A percentile compares a stretch with the other conserved stretches of the same genome.
These are phyloP conservation scores for Colletotrichum tabaci DNA, from an alignment of 2,329 filamentous ascomycete species.

Conservation along the genomic window DNA sequence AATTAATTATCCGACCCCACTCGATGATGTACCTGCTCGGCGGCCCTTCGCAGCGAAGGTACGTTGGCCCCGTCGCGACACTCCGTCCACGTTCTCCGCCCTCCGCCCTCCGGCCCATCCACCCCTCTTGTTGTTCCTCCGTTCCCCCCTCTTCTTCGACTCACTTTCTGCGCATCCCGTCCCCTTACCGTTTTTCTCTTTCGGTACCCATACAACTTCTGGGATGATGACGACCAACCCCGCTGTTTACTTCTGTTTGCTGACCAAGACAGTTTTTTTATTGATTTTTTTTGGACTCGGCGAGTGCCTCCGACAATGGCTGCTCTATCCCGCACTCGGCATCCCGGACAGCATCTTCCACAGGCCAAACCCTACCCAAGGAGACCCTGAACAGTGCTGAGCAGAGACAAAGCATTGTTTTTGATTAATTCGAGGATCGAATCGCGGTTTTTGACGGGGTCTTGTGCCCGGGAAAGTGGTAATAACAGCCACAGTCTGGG, in stretches of 20 bases:
- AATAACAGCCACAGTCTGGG: background rate
- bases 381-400: background rate
- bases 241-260: constrained; percentile 14
- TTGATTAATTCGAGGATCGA: too few species aligned
- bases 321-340: background rate
- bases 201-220: constrained; percentile 3
- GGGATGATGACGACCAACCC: constrained; percentile 15
- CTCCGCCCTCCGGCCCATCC: background rate
- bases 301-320: constrained; percentile 3
- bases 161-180: constrained; percentile 8
- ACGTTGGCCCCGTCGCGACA: constrained; percentile 4
- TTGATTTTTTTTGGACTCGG: background rate
- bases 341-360: background rate
- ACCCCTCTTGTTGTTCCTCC: constrained; percentile 16
- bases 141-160: constrained; percentile 21
- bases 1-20: constrained; percentile 10
- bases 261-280: too few species aligned
- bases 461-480: background rate
- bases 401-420: background rate
- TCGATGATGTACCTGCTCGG: background rate
- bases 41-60: constrained; percentile 4
- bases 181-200: constrained; percentile 1
- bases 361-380: background rate
- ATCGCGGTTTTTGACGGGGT: background rate
- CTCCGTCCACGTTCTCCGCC: background rate